Evolutionary conservation across 768 basidiomycete species (phyloP).

Genomic region (Lentinula detonsa): DNA sequence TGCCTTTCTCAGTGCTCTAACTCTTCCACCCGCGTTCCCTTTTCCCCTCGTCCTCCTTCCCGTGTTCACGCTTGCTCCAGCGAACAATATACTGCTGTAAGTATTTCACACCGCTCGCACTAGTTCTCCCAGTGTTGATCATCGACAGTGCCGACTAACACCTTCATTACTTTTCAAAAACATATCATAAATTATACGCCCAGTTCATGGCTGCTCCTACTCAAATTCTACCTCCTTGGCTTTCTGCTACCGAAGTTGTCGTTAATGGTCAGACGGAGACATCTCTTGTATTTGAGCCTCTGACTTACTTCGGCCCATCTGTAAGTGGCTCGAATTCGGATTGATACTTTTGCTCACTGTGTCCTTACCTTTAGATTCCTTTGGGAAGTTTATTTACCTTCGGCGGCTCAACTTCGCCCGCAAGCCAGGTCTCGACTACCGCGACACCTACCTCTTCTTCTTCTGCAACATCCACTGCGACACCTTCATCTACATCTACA

Average conservation of each 20-base stretch:
- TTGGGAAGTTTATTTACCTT: constrained; percentile 66
- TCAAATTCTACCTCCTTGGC: constrained; percentile 70
- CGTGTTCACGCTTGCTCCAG: not conserved
- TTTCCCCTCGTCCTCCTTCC: not conserved
- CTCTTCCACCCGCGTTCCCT: not conserved
- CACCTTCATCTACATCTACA: constrained; percentile 18
- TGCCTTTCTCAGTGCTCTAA: not conserved
- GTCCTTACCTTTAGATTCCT: constrained; percentile 53
- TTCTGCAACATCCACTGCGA: constrained; percentile 19
- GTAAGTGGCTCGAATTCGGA: constrained; percentile 39
- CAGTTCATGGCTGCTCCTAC: constrained; percentile 51
- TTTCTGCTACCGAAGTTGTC: constrained; percentile 49
- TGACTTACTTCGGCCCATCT: constrained; percentile 80
- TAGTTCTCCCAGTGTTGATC: not conserved
- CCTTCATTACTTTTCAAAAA: not conserved
- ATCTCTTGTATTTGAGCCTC: constrained; percentile 53
- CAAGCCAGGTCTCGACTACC: constrained; percentile 21
- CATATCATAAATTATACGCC: not conserved
- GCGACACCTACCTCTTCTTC: constrained; percentile 23
- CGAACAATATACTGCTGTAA: not conserved
- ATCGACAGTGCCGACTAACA: not conserved
- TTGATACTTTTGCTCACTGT: not conserved
- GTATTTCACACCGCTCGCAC: not conserved
- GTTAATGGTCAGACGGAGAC: constrained; percentile 50
- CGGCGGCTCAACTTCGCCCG: constrained; percentile 69